A percentile compares a stretch with the other conserved stretches of the same genome.
phyloP scores from a whole-genome alignment of 352 stramenopile species.

The Globisporangium yorkense region DNA sequence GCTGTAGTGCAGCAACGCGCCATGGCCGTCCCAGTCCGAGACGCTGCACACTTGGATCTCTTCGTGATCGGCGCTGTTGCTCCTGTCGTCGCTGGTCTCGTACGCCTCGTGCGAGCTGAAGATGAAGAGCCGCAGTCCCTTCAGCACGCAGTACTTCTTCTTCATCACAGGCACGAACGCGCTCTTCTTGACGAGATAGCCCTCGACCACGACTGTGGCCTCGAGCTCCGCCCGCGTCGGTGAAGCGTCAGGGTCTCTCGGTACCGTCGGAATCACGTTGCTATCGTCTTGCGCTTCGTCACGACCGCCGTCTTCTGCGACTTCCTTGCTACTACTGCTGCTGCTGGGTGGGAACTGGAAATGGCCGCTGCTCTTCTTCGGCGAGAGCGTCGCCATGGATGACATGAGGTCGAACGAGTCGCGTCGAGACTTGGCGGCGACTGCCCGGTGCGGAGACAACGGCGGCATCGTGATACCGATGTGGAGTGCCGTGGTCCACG shows the following conservation, averaged over 20 bases:
- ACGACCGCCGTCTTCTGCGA: not conserved
- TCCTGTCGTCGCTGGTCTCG: constrained; percentile 6
- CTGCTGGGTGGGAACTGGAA: constrained; percentile 4
- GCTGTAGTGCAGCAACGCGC: constrained; percentile 58
- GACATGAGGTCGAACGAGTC: constrained; percentile 68
- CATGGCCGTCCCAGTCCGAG: constrained; percentile 60
- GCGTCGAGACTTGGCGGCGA: constrained; percentile 49
- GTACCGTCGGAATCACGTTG: not conserved
- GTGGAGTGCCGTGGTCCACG: constrained; percentile 65
- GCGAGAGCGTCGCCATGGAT: constrained; percentile 13
- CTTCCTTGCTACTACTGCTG: not conserved
- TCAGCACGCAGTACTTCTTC: constrained; percentile 55
- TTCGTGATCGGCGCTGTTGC: constrained; percentile 7
- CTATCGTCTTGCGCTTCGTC: not conserved
- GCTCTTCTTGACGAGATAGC: constrained; percentile 50
- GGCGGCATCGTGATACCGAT: constrained; percentile 73
- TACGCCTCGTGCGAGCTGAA: constrained; percentile 40
- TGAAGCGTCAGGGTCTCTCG: not conserved
- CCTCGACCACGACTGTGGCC: constrained; percentile 29
- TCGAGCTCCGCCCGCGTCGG: constrained; percentile 1
- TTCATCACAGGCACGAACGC: constrained; percentile 44
- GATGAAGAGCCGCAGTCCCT: constrained; percentile 34
- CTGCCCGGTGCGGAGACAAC: constrained; percentile 62
- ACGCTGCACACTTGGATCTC: constrained; percentile 33
- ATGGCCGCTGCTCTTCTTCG: constrained; percentile 4